phyloP scores from a whole-genome alignment of 2,329 filamentous ascomycete species.

The Lecanicillium sp. region DNA sequence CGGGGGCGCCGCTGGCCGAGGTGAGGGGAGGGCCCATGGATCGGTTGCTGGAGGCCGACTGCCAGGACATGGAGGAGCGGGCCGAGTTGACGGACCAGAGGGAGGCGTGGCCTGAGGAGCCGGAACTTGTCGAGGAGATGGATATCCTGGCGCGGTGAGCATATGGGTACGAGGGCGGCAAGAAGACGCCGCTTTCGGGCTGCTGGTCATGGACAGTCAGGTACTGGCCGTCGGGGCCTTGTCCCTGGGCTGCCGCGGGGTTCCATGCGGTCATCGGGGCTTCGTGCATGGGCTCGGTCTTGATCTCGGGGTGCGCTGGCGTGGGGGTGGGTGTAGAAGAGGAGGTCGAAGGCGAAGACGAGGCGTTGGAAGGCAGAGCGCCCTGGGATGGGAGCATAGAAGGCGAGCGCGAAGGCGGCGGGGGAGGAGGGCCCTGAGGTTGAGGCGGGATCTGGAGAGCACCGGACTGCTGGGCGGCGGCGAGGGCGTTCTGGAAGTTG shows the following conservation, averaged over 20 bases:
- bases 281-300: conserved; percentile 25
- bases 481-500: conserved; percentile 16
- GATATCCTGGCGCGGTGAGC: conserved; percentile 39
- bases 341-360: conserved; percentile 18
- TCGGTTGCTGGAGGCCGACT: conserved; percentile 29
- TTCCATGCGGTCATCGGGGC: conserved; percentile 23
- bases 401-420: conserved; percentile 15
- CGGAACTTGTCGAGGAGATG: conserved; percentile 45
- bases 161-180: conserved; percentile 32
- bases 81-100: conserved; percentile 38
- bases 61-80: conserved; percentile 35
- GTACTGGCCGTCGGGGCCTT: conserved; percentile 3
- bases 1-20: conserved; percentile 21
- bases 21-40: conserved; percentile 29
- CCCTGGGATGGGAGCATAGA: conserved; percentile 12
- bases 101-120: conserved; percentile 43
- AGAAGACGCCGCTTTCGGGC: conserved; percentile 26
- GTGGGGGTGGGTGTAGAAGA: conserved; percentile 15
- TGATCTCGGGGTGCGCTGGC: conserved; percentile 20
- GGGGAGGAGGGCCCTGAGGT: conserved; percentile 15
- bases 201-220: conserved; percentile 13
- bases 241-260: conserved; percentile 10
- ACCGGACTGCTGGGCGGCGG: conserved; percentile 9
- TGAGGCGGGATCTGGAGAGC: conserved; percentile 15
- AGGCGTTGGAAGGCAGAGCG: conserved; percentile 1